Evolutionary conservation across 1,139 yeast genomes (phyloP).

Genomic region (Suhomyces bokatorum): DNA sequence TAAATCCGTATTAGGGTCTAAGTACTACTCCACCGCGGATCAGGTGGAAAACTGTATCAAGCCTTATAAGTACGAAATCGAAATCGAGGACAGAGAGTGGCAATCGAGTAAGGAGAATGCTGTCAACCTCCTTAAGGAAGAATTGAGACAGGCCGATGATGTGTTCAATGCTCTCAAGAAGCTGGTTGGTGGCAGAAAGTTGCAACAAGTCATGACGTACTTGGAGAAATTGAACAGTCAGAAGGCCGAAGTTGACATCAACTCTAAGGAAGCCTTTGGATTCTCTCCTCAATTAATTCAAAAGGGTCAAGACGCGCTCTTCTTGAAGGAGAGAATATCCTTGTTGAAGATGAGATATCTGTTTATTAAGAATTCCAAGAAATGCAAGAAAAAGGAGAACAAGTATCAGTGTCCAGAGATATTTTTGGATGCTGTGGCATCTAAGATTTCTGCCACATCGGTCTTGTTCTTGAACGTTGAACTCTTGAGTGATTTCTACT

Average conservation of each 20-base stretch:
- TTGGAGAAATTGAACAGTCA: conserved; percentile 52
- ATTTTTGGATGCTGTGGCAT: conserved; percentile 88
- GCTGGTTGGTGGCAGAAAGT: conserved; percentile 78
- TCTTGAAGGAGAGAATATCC: conserved; percentile 72
- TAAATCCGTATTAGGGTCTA: conserved; percentile 67
- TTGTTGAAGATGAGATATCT: conserved; percentile 74
- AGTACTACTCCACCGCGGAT: conserved; percentile 91
- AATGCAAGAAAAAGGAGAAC: conserved; percentile 74
- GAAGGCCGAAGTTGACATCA: conserved; percentile 43
- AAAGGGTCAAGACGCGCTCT: conserved; percentile 83
- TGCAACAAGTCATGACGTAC: conserved; percentile 79
- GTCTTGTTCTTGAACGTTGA: conserved; percentile 92
- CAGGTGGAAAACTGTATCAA: conserved; percentile 98
- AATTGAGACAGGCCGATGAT: conserved; percentile 76
- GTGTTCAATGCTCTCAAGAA: conserved; percentile 63
- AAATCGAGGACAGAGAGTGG: conserved; percentile 96
- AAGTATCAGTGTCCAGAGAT: conserved; percentile 94
- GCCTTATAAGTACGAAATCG: conserved; percentile 96
- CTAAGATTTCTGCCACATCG: conserved; percentile 89
- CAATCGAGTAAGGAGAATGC: conserved; percentile 76
- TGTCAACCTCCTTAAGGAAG: conserved; percentile 72
- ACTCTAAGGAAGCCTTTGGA: conserved; percentile 67
- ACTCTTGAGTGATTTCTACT: conserved; percentile 88
- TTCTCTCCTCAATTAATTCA: conserved; percentile 70
- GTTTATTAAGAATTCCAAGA: conserved; percentile 68